Evolutionary conservation across 768 basidiomycete genomes (phyloP), one percentile per base, ranked within the genome.

Genomic region (Mycena capillaripes): DNA sequence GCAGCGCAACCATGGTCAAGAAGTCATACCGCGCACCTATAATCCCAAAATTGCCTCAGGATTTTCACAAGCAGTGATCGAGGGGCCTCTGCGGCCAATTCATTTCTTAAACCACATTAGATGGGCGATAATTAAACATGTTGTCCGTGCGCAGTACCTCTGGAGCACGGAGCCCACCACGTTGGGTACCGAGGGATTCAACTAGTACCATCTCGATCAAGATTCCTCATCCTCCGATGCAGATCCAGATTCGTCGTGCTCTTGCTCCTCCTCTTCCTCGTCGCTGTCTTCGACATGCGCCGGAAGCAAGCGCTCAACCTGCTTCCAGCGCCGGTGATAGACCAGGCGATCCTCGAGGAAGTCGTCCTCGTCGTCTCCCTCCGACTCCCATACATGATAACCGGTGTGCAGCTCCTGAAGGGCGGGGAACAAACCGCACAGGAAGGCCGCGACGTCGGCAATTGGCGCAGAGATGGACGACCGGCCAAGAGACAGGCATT

Each of bases 221-320:
- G 53, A 56, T 52, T 52, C 50, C 29, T 32, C 30, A n/a, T 56
- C 53, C 53, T 56, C 32, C 30, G 53, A 56, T 56, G 17, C 30
- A 30, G 53, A 56, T 56, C 53, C 53, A 60, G 58, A 32, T 40
- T 59, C 58, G 7, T 25, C 58, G 38, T 14, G 32, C 58, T 59
- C 36, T 42, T n/a, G n/a, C n/a, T n/a, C n/a, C n/a, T n/a, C n/a
- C n/a, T n/a, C n/a, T n/a, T n/a, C n/a, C n/a, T n/a, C n/a, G n/a
- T n/a, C n/a, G n/a, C n/a, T n/a, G n/a, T 59, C 58, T 23, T 59
- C 58, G 38, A 59, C 58, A 59, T 59, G 58, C 58, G 58, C 58
- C 58, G 58, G 58, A 59, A 59, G 58, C 58, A 59, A 59, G 36
- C n/a, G 58, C 58, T 59, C 58, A 59, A 42, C 58, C 38, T 59